phyloP scores from a whole-genome alignment of 257 asterid species.

The Solanum paucissectum region DNA sequence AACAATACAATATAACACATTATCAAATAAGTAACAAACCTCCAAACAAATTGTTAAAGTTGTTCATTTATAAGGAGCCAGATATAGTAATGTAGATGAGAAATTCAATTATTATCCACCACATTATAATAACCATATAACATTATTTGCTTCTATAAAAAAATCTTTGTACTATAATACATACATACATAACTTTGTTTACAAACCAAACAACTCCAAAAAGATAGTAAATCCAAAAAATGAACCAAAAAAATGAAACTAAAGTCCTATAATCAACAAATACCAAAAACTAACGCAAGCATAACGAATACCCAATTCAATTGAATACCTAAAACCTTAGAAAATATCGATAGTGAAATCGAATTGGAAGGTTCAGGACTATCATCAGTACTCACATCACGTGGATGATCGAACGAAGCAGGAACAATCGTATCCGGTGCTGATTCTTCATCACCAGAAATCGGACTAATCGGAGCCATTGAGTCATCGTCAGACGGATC shows the following conservation, averaged over 20 bases:
- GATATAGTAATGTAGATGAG: neutral
- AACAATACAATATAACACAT: no score
- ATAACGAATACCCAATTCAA: conserved; percentile 15
- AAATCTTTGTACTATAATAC: neutral
- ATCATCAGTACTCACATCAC: conserved; percentile 34
- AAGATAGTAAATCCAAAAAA: neutral
- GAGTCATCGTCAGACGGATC: conserved; percentile 24
- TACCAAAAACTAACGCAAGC: conserved; percentile 12
- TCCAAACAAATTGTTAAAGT: neutral
- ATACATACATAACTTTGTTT: neutral
- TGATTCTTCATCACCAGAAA: conserved; percentile 43
- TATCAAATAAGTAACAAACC: neutral
- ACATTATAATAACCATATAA: neutral
- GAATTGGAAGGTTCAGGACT: conserved; percentile 33
- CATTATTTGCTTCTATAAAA: neutral
- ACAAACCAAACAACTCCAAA: neutral
- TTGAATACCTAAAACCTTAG: conserved; percentile 17
- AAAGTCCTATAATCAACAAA: neutral
- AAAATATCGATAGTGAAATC: neutral
- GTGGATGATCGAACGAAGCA: conserved; percentile 54
- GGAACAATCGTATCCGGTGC: conserved; percentile 77
- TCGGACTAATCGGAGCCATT: conserved; percentile 38
- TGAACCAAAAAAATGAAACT: neutral
- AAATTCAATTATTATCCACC: neutral
- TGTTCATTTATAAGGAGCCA: neutral